These are phyloP conservation scores for Torulaspora globosa DNA, from an alignment of 1,139 yeast species.

Conservation along the genomic window DNA sequence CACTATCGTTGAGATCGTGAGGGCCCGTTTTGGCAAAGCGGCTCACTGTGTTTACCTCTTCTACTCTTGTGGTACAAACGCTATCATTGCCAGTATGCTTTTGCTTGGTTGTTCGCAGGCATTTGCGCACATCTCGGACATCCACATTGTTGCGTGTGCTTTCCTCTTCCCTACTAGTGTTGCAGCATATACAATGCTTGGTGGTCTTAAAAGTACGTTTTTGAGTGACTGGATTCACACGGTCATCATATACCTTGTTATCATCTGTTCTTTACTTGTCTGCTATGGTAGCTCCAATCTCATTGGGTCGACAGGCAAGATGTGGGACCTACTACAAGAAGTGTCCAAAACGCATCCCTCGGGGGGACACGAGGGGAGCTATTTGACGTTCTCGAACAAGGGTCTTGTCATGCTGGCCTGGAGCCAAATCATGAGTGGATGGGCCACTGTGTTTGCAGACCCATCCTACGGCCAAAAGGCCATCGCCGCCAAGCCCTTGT, in stretches of 20 bases:
- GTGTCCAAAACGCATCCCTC: constrained; percentile 33
- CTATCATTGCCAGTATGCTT: constrained; percentile 41
- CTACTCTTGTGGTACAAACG: constrained; percentile 39
- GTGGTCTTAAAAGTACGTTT: constrained; percentile 52
- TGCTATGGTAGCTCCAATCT: constrained; percentile 28
- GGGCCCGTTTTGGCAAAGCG: constrained; percentile 46
- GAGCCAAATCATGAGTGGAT: constrained; percentile 29
- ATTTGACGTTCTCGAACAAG: constrained; percentile 29
- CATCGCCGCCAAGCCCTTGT: constrained; percentile 38
- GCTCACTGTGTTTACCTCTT: constrained; percentile 38
- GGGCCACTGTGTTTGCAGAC: constrained; percentile 40
- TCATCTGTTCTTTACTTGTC: constrained; percentile 21
- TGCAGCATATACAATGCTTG: constrained; percentile 47
- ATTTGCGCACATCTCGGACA: constrained; percentile 39
- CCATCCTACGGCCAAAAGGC: constrained; percentile 43
- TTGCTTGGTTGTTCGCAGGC: constrained; percentile 44
- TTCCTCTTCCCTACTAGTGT: constrained; percentile 53
- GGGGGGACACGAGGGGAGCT: constrained; percentile 23
- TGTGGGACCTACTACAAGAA: constrained; percentile 34
- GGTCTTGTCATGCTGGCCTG: constrained; percentile 31
- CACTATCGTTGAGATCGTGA: constrained; percentile 34
- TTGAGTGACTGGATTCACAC: constrained; percentile 40
- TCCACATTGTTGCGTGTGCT: constrained; percentile 48
- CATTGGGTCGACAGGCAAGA: constrained; percentile 27
- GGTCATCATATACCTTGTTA: constrained; percentile 21